These are phyloP conservation scores for Beta macrorhiza DNA, from an alignment of 179 eudicot species.

Conservation along the genomic window DNA sequence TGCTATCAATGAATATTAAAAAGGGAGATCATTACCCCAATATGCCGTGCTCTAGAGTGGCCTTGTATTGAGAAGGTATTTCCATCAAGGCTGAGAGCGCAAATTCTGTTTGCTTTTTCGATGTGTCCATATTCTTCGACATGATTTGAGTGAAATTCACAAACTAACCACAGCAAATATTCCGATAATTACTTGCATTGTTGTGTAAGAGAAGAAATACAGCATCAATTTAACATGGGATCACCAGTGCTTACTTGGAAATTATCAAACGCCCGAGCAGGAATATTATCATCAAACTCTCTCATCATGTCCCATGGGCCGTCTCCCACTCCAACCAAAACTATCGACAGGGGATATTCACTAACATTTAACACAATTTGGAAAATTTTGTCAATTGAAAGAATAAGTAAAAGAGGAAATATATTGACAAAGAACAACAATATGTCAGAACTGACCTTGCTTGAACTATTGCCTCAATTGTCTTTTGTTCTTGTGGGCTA, in stretches of 20 bases:
- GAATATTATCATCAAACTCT: slow-evolving; percentile 93
- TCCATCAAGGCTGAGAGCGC: slow-evolving; percentile 96
- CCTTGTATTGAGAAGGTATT: slow-evolving; percentile 91
- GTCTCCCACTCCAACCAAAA: slow-evolving; percentile 95
- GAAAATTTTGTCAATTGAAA: background rate
- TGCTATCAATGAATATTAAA: background rate
- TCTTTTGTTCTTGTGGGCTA: slow-evolving; percentile 79
- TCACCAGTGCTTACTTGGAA: slow-evolving; percentile 63
- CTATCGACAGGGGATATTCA: slow-evolving; percentile 78
- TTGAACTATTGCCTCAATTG: slow-evolving; percentile 89
- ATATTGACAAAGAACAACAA: background rate
- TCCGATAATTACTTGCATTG: slow-evolving; percentile 11
- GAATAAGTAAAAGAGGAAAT: background rate
- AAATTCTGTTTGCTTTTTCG: slow-evolving; percentile 79
- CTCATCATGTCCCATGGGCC: slow-evolving; percentile 99
- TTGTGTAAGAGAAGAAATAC: slow-evolving; percentile 20
- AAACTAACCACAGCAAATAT: slow-evolving; percentile 45
- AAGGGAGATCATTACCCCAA: slow-evolving; percentile 38
- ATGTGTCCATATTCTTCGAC: slow-evolving; percentile 55
- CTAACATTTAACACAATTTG: slow-evolving; percentile 20
- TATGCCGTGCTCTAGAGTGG: slow-evolving; percentile 67
- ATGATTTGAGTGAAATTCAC: slow-evolving; percentile 86
- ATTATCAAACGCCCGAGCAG: slow-evolving; percentile 92
- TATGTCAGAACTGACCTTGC: slow-evolving; percentile 57
- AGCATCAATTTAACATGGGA: slow-evolving; percentile 15